phyloP scores from a whole-genome alignment of 1,284 basidiomycete genomes.

The Trichosporon inkin region DNA sequence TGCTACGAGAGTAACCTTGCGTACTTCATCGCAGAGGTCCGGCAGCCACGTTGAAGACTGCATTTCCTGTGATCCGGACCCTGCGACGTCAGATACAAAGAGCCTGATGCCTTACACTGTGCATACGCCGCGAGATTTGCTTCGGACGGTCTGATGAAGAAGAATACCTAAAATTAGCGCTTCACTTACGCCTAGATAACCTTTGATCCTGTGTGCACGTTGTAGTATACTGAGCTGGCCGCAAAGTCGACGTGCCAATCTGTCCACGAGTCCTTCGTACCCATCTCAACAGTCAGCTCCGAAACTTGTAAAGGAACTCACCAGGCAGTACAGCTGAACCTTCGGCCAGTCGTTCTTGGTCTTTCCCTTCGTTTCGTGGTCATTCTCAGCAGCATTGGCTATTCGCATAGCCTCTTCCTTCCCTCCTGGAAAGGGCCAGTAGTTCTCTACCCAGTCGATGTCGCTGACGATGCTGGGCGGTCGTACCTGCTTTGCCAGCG shows the following conservation, averaged over 20 bases:
- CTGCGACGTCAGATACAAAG: constrained; percentile 20
- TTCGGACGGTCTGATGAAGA: constrained; percentile 86
- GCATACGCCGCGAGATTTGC: constrained; percentile 73
- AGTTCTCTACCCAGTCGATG: constrained; percentile 93
- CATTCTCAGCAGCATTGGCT: constrained; percentile 37
- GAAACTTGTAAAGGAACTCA: constrained; percentile 58
- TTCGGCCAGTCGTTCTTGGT: constrained; percentile 64
- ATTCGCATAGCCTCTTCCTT: constrained; percentile 24
- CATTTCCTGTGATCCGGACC: constrained; percentile 72
- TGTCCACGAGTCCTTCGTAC: constrained; percentile 63
- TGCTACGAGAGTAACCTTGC: constrained; percentile 70
- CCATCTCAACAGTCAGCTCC: constrained; percentile 54
- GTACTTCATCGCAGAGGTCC: constrained; percentile 71
- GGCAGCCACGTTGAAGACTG: constrained; percentile 88
- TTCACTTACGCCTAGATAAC: no score
- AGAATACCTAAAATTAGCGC: constrained; percentile 67
- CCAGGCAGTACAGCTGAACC: constrained; percentile 92
- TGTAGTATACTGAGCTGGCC: constrained; percentile 90
- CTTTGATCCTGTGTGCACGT: constrained; percentile 76
- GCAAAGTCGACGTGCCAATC: constrained; percentile 98
- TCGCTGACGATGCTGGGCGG: constrained; percentile 83
- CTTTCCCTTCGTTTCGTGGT: constrained; percentile 7
- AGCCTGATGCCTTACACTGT: constrained; percentile 36
- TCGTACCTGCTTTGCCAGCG: constrained; percentile 67
- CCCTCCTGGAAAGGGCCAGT: constrained; percentile 61